Conservation (phyloP, 495 filamentous ascomycete species). For the Pseudoneurospora amorphoporcata region DNA sequence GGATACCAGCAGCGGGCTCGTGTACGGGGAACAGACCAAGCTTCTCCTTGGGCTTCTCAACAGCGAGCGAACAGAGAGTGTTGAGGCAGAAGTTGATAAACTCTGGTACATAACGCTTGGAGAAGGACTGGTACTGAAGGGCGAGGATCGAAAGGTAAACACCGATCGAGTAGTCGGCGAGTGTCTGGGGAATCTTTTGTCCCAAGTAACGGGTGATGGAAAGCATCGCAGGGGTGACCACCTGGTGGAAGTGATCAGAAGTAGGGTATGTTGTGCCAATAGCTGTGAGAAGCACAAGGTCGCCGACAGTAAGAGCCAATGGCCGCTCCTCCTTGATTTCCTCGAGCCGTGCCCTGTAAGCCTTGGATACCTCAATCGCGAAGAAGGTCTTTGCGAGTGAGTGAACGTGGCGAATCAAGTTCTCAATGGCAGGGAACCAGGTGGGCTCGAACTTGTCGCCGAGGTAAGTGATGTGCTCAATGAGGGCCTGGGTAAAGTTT, state of each 20-base stretch:
- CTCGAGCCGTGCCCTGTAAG: conserved; percentile 64
- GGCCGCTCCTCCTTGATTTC: conserved; percentile 50
- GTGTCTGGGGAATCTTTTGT: conserved; percentile 52
- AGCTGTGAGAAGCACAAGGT: conserved; percentile 72
- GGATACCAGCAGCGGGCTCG: conserved; percentile 43
- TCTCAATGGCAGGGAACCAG: conserved; percentile 31
- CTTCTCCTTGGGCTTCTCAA: conserved; percentile 31
- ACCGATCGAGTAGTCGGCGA: conserved; percentile 60
- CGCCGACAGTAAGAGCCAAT: conserved; percentile 54
- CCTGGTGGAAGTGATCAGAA: conserved; percentile 91
- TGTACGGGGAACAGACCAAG: conserved; percentile 54
- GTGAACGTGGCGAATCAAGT: conserved; percentile 30
- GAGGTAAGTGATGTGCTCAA: conserved; percentile 67
- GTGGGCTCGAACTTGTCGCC: conserved; percentile 33
- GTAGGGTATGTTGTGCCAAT: conserved; percentile 83
- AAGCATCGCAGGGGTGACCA: conserved; percentile 80
- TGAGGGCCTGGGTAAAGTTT: conserved; percentile 61
- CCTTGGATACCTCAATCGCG: conserved; percentile 61
- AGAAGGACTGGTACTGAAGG: conserved; percentile 67
- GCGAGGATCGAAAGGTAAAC: conserved; percentile 68
- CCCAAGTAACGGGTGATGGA: conserved; percentile 74
- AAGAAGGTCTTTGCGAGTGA: conserved; percentile 80
- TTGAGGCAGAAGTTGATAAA: conserved; percentile 71
- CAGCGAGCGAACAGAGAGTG: conserved; percentile 59
- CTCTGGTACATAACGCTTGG: conserved; percentile 83